These are phyloP conservation scores for Penicillium manginii DNA, from an alignment of 495 filamentous ascomycete species.

Conservation along the genomic window DNA sequence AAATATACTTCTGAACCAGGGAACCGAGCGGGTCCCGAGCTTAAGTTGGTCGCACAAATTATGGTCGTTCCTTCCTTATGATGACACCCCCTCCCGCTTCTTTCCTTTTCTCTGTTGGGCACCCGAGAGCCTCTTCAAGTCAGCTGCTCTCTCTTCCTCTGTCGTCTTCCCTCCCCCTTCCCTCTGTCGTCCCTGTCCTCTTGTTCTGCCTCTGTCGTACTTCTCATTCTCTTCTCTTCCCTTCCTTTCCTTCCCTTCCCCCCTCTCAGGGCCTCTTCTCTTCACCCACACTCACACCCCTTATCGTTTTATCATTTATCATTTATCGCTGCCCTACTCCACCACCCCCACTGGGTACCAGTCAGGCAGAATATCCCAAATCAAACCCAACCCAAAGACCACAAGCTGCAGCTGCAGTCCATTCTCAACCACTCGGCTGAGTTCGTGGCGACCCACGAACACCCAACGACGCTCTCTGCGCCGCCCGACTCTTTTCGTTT, in stretches of 20 bases:
- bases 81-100: neutral
- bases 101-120: constrained; percentile 11
- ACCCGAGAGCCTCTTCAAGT: constrained; percentile 5
- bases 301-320: constrained; percentile 10
- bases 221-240: constrained; percentile 14
- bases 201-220: constrained; percentile 12
- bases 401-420: constrained; percentile 29
- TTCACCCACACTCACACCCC: constrained; percentile 3
- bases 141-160: constrained; percentile 8
- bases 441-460: constrained; percentile 18
- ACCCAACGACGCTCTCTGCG: constrained; percentile 25
- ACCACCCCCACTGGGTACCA: constrained; percentile 28
- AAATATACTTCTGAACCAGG: constrained; percentile 3
- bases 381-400: constrained; percentile 20
- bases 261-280: constrained; percentile 1
- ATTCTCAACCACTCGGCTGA: constrained; percentile 26
- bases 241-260: constrained; percentile 14
- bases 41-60: constrained; percentile 3
- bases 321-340: constrained; percentile 31
- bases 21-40: constrained; percentile 6
- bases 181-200: constrained; percentile 1
- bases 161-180: constrained; percentile 5
- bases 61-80: neutral
- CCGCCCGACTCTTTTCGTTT: constrained; percentile 23
- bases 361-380: constrained; percentile 29